These are phyloP conservation scores for Kluyveromyces starmeri DNA, from an alignment of 805 yeast genomes.

Conservation along the genomic window DNA sequence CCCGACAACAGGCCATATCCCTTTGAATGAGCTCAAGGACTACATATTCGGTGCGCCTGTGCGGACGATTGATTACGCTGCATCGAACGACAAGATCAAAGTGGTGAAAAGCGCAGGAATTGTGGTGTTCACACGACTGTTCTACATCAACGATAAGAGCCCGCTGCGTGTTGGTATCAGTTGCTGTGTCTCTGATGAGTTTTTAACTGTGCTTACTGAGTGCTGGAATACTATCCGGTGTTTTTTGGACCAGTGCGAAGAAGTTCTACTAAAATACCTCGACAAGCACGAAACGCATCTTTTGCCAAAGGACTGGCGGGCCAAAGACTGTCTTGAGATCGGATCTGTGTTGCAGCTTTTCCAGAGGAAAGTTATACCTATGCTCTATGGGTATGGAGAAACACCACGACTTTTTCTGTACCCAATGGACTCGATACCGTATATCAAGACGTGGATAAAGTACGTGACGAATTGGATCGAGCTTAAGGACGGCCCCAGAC, in stretches of 20 bases:
- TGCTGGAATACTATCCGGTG: constrained; percentile 25
- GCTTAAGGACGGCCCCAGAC: constrained; percentile 33
- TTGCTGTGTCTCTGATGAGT: constrained; percentile 23
- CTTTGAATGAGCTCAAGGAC: constrained; percentile 29
- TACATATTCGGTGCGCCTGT: constrained; percentile 35
- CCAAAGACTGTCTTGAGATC: constrained; percentile 15
- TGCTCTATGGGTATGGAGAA: constrained; percentile 24
- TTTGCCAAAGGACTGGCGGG: constrained; percentile 13
- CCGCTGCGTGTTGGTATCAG: constrained; percentile 25
- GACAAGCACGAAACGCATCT: constrained; percentile 3
- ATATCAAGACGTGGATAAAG: constrained; percentile 32
- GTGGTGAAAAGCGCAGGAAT: constrained; percentile 23
- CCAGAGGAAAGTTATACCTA: constrained; percentile 25
- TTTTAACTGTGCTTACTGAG: constrained; percentile 25
- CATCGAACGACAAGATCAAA: constrained; percentile 24
- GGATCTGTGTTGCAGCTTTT: constrained; percentile 20
- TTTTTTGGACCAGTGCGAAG: constrained; percentile 26
- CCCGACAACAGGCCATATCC: constrained; percentile 17
- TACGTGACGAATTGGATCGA: constrained; percentile 36
- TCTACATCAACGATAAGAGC: constrained; percentile 19
- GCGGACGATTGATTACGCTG: constrained; percentile 20
- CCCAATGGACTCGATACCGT: constrained; percentile 20
- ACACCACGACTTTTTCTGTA: constrained; percentile 33
- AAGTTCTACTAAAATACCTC: constrained; percentile 14
- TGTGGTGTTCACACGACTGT: constrained; percentile 29